These are phyloP conservation scores for Talaromyces sp. DNA, from an alignment of 2,329 filamentous ascomycete species.

Conservation along the genomic window DNA sequence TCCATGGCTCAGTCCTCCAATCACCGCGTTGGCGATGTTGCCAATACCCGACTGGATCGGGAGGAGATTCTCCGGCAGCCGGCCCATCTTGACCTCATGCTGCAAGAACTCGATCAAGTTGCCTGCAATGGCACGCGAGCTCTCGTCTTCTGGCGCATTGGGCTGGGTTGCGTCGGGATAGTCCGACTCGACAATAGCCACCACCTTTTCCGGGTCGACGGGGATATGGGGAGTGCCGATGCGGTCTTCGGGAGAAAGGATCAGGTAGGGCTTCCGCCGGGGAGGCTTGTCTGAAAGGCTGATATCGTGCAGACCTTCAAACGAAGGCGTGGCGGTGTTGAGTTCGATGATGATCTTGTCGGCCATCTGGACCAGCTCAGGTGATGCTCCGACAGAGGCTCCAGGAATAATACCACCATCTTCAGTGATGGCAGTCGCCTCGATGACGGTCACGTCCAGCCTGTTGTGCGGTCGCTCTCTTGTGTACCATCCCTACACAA, in stretches of 20 bases:
- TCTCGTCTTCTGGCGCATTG: constrained; percentile 72
- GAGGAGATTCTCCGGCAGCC: constrained; percentile 70
- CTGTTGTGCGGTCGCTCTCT: constrained; percentile 69
- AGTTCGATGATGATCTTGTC: constrained; percentile 92
- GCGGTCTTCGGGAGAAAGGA: constrained; percentile 80
- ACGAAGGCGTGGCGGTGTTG: constrained; percentile 78
- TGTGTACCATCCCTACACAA: constrained; percentile 68
- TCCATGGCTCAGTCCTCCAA: constrained; percentile 71
- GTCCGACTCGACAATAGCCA: constrained; percentile 79
- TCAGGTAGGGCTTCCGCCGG: constrained; percentile 74
- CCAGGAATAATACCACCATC: constrained; percentile 86
- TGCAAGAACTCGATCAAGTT: constrained; percentile 83
- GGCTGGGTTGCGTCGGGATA: constrained; percentile 73
- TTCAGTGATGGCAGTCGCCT: constrained; percentile 81
- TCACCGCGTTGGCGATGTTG: constrained; percentile 88
- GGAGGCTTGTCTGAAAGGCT: constrained; percentile 83
- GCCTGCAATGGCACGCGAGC: constrained; percentile 65
- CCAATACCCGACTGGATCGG: constrained; percentile 85
- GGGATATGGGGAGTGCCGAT: constrained; percentile 81
- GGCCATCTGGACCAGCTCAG: constrained; percentile 83
- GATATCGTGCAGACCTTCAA: constrained; percentile 87
- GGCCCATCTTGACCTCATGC: constrained; percentile 75
- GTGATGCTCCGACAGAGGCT: constrained; percentile 77
- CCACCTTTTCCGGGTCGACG: constrained; percentile 76
- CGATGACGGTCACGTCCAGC: constrained; percentile 78